phyloP scores from a whole-genome alignment of 2,329 filamentous ascomycete genomes.

The Elsinoe australis region DNA sequence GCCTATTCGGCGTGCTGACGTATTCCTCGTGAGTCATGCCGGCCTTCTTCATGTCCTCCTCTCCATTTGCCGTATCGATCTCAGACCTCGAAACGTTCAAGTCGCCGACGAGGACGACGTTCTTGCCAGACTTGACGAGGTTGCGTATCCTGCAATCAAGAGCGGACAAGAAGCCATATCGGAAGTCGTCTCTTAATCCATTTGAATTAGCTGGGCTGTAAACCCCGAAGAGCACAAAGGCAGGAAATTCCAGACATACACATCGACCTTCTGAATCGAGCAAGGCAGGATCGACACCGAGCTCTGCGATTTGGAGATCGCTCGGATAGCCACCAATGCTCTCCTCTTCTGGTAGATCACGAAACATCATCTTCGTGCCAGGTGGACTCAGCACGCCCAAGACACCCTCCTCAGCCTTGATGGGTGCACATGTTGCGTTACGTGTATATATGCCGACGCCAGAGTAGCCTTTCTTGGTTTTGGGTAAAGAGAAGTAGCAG shows the following conservation, averaged over 20 bases:
- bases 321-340: conserved; percentile 86
- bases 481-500: conserved; percentile 87
- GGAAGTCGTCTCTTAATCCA: conserved; percentile 73
- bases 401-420: conserved; percentile 89
- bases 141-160: conserved; percentile 82
- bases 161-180: conserved; percentile 68
- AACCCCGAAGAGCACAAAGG: conserved; percentile 85
- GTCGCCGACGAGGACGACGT: conserved; percentile 79
- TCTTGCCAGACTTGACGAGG: conserved; percentile 68
- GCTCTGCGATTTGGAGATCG: conserved; percentile 55
- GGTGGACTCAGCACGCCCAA: conserved; percentile 71
- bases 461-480: conserved; percentile 93
- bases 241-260: conserved; percentile 84
- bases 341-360: conserved; percentile 63
- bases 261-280: conserved; percentile 90
- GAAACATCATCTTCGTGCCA: conserved; percentile 61
- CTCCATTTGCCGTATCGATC: conserved; percentile 67
- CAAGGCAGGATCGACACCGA: conserved; percentile 58
- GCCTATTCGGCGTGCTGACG: conserved; percentile 61
- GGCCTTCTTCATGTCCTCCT: conserved; percentile 64
- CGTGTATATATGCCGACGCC: conserved; percentile 92
- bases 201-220: conserved; percentile 89
- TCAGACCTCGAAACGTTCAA: conserved; percentile 67
- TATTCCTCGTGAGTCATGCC: conserved; percentile 63
- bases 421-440: conserved; percentile 75